A percentile compares a stretch with the other conserved stretches of the same genome.
phyloP scores from a whole-genome alignment of 352 stramenopile species.

The Thalassiosira hispida region DNA sequence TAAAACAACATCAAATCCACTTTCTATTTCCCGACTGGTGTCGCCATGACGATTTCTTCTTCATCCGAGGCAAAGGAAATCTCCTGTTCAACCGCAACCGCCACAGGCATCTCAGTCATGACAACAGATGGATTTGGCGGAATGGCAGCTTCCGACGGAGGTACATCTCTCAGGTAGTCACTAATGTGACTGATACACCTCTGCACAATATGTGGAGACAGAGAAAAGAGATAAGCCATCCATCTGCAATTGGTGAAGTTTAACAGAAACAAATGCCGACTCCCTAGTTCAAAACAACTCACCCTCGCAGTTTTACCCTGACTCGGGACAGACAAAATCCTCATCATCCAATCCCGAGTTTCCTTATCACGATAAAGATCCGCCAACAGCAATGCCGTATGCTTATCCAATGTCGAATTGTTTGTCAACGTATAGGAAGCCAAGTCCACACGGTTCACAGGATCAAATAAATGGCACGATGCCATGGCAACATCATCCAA shows the following conservation, averaged over 20 bases:
- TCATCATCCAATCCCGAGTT: conserved; percentile 29
- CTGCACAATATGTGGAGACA: background rate
- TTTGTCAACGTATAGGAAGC: conserved; percentile 49
- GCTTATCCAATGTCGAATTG: conserved; percentile 33
- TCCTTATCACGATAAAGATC: conserved; percentile 48
- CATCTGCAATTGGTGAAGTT: too few relatives aligned
- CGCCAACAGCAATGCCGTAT: conserved; percentile 50
- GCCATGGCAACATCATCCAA: conserved; percentile 56
- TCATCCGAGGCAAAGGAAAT: conserved; percentile 17
- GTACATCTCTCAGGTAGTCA: conserved; percentile 16
- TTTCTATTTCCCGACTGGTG: background rate
- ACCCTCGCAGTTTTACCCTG: conserved; percentile 15
- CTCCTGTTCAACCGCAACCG: conserved; percentile 13
- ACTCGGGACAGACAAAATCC: conserved; percentile 15
- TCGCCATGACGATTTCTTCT: conserved; percentile 19
- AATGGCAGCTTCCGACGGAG: background rate
- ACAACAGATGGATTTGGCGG: conserved; percentile 9
- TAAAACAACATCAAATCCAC: too few relatives aligned
- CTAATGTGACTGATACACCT: background rate
- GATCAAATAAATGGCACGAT: conserved; percentile 59
- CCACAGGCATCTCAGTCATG: conserved; percentile 19
- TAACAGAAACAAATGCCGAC: too few relatives aligned
- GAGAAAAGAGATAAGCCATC: too few relatives aligned
- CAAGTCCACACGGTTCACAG: conserved; percentile 37
- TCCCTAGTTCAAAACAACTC: too few relatives aligned